Evolutionary conservation across 805 yeast species (phyloP).

Genomic region (Torulaspora gathmanii): DNA sequence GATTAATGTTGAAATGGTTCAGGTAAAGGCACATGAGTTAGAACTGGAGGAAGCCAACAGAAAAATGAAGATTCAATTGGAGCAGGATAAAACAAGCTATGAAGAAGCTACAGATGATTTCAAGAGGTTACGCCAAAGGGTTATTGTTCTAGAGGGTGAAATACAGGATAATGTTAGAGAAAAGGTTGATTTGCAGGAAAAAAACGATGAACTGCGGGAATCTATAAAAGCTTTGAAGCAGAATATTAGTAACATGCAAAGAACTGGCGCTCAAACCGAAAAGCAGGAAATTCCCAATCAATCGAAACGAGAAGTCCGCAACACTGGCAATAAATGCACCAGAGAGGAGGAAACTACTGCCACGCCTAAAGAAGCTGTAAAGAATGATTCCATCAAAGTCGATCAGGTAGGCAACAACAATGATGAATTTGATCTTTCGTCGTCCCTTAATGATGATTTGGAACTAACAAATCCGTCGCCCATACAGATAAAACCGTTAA

Average conservation of each 20-base stretch:
- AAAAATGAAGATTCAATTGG: slow-evolving; percentile 19
- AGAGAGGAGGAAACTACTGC: neutral
- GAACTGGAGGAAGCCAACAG: slow-evolving; percentile 30
- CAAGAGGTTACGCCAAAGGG: slow-evolving; percentile 19
- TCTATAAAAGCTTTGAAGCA: slow-evolving; percentile 15
- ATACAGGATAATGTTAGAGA: slow-evolving; percentile 23
- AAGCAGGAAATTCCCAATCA: slow-evolving; percentile 6
- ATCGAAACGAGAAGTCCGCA: slow-evolving; percentile 3
- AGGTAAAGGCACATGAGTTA: slow-evolving; percentile 28
- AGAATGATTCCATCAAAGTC: neutral
- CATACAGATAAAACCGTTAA: slow-evolving; percentile 19
- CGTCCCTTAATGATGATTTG: slow-evolving; percentile 32
- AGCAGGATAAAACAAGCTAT: slow-evolving; percentile 15
- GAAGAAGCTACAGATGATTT: slow-evolving; percentile 22
- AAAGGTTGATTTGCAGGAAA: slow-evolving; percentile 26
- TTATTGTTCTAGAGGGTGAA: slow-evolving; percentile 19
- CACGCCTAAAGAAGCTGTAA: neutral
- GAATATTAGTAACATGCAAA: slow-evolving; percentile 8
- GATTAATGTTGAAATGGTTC: slow-evolving; percentile 30
- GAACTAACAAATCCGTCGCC: slow-evolving; percentile 34
- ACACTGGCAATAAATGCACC: slow-evolving; percentile 2
- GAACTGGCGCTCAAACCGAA: slow-evolving; percentile 3
- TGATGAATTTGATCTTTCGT: slow-evolving; percentile 34
- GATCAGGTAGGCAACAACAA: slow-evolving; percentile 2
- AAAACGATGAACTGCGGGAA: slow-evolving; percentile 21